Evolutionary conservation across 73 alveolate genomes (phyloP), one percentile per base, ranked within the genome.

Genomic region (Paramecium primaurelia): DNA sequence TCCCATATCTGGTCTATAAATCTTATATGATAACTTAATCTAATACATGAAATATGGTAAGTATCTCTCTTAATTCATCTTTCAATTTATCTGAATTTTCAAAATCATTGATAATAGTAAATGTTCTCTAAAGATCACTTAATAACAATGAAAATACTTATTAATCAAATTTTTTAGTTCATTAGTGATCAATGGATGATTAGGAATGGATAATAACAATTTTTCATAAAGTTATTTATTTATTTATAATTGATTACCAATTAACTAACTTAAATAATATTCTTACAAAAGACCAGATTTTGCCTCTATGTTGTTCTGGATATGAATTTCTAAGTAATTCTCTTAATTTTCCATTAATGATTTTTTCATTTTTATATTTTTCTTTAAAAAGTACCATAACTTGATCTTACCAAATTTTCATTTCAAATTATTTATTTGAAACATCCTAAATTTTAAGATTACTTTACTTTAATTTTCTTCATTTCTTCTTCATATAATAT

Each of bases 261-360:
- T 47, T 25, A 80, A 26, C 71, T 80, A 45, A 49, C 8, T 9
- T 30, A 36, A n/a, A 36, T 38, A n/a, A 20, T 2, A 11, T 14
- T 34, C 3, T 10, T 75, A 75, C 88, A 75, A 75, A 75, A 30
- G 88, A 47, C 91, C 91, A 80, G 0, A 80, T 80, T 10, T 80
- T 80, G 49, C 91, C 91, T 49, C 91, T 80, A 80, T 38, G 58
- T 45, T 80, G 30, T 80, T 80, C 91, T 45, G 91, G 91, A 36
- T 45, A 80, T 3, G 91, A 80, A 80, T 80, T 80, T 26, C 12
- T 80, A 1, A 80, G 32, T 14, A 32, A 10, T 2, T 45, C 47
- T 45, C 58, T 28, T 20, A 80, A 45, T 47, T 80, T 80, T 28
- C 58, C 91, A 45, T 80, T n/a, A 4, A 80, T 80, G 0, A 10